A percentile compares a stretch with the other conserved stretches of the same genome.
Evolutionary conservation across 2,329 filamentous ascomycete genomes (phyloP).

Genomic region (Cytospora piceae): DNA sequence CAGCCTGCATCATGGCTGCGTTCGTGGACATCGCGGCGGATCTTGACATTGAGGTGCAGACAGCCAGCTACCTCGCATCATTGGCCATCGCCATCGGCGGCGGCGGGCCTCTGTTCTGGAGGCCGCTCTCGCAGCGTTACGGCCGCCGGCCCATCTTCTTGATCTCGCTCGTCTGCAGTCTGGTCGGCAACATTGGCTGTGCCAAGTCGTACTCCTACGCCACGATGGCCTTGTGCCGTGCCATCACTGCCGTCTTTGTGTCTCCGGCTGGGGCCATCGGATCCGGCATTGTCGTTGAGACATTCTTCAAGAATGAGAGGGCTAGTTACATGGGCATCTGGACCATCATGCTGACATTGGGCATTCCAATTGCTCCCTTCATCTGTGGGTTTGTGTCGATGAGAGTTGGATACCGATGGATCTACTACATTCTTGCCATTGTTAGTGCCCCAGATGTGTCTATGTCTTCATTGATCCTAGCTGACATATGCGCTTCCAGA

Average conservation of each 20-base stretch:
- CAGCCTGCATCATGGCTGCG: slow-evolving; percentile 53
- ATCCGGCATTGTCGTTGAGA: slow-evolving; percentile 60
- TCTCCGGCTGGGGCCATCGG: slow-evolving; percentile 56
- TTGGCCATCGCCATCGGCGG: slow-evolving; percentile 60
- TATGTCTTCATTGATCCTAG: not conserved
- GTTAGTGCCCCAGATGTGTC: slow-evolving; percentile 38
- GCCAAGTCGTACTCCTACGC: slow-evolving; percentile 53
- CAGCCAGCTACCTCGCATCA: slow-evolving; percentile 57
- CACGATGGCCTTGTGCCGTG: slow-evolving; percentile 54
- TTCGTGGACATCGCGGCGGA: slow-evolving; percentile 57
- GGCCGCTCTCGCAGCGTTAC: slow-evolving; percentile 56
- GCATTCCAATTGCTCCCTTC: slow-evolving; percentile 39
- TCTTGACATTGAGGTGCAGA: slow-evolving; percentile 51
- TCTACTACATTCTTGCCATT: slow-evolving; percentile 61
- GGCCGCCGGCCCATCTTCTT: slow-evolving; percentile 58
- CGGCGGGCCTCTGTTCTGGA: slow-evolving; percentile 59
- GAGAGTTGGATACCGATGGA: slow-evolving; percentile 59
- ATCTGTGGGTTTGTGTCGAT: slow-evolving; percentile 52
- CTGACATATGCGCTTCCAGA: slow-evolving; percentile 38
- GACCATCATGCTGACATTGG: slow-evolving; percentile 45
- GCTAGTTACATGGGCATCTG: slow-evolving; percentile 61
- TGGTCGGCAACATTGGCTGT: slow-evolving; percentile 57
- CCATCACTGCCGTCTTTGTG: slow-evolving; percentile 60
- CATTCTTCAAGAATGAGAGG: slow-evolving; percentile 59
- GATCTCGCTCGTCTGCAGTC: slow-evolving; percentile 50